Base-by-base conservation (phyloP, 257 asterid species). In the Rhazya stricta region DNA sequence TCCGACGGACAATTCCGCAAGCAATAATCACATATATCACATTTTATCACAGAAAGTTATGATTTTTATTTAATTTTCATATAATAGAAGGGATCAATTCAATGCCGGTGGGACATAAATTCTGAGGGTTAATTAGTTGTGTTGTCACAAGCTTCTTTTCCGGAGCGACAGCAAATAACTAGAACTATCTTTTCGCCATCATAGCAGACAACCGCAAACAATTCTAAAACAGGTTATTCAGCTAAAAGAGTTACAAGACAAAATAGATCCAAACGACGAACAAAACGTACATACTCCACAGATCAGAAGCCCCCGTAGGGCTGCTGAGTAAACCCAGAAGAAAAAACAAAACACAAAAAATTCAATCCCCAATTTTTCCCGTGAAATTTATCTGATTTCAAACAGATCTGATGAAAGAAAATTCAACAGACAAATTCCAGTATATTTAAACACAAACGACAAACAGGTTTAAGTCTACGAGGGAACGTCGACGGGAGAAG, bases 81-180 rank as follows among this genome's bases (percentile, higher is more conserved):
- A 48, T 23, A 48, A 48, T 5, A 3, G 27, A 63, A 63, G 23
- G 65, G 36, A 9, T 25, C 8, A 50, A 50, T n/a, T 25, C 18
- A 83, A 68, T 83, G 88, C 79, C 77, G 79, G 78, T 72, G 74
- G 90, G 80, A 86, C 86, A 83, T 81, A 83, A 80, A 80, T 88
- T 86, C 68, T 78, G 86, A 82, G 82, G 84, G 72, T 80, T 83
- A 86, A 54, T 21, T 1, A 54, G 87, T 83, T 83, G 82, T 67
- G 89, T 80, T 80, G 92, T 86, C 92, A 86, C 79, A 83, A 34
- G 6, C 34, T 60, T 62, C 27, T 62, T 34, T 62, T 32, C 27
- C 45, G 8, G 27, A 62, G 39, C 11, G 13, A 62, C 69, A 36
- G 37, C 43, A 62, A n/a, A 15, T 62, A 32, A 62, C 23, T 62